These are phyloP conservation scores for Colletotrichum filicis DNA, from an alignment of 2,329 filamentous ascomycete species.

Conservation along the genomic window DNA sequence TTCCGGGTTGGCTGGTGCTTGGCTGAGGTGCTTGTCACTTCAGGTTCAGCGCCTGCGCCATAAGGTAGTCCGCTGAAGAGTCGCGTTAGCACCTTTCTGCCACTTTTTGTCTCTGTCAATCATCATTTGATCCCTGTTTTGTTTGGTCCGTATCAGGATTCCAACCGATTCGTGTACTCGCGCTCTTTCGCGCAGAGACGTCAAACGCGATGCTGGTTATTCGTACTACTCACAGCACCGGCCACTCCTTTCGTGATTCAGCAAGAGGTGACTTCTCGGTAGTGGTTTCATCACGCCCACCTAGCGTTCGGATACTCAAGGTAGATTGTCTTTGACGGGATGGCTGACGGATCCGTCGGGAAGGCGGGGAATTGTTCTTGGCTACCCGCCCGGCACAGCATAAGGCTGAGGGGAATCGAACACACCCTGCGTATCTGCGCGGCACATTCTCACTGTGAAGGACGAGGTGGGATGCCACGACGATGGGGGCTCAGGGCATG, in stretches of 20 bases:
- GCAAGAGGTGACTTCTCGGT: not conserved
- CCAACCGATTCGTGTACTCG: too few species aligned
- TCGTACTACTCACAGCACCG: not conserved
- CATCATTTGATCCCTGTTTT: too few species aligned
- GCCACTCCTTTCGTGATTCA: not conserved
- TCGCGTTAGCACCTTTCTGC: too few species aligned
- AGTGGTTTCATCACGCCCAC: not conserved
- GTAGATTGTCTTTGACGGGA: not conserved
- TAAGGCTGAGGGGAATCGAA: not conserved
- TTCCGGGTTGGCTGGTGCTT: not conserved
- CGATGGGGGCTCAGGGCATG: not conserved
- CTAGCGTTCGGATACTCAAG: not conserved
- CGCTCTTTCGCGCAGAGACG: too few species aligned
- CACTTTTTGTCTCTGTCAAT: too few species aligned
- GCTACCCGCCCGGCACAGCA: not conserved
- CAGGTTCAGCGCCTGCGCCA: too few species aligned
- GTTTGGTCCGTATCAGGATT: too few species aligned
- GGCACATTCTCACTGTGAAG: not conserved
- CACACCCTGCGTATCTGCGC: not conserved
- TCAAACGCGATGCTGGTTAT: too few species aligned
- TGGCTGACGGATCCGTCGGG: not conserved
- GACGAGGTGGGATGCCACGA: not conserved
- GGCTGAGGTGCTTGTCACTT: not conserved
- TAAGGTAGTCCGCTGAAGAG: too few species aligned
- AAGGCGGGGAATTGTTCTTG: slow-evolving; percentile 1